Evolutionary conservation across 2,329 filamentous ascomycete genomes (phyloP), one percentile per base, ranked within the genome.

Genomic region (Cladophialophora psammophila): DNA sequence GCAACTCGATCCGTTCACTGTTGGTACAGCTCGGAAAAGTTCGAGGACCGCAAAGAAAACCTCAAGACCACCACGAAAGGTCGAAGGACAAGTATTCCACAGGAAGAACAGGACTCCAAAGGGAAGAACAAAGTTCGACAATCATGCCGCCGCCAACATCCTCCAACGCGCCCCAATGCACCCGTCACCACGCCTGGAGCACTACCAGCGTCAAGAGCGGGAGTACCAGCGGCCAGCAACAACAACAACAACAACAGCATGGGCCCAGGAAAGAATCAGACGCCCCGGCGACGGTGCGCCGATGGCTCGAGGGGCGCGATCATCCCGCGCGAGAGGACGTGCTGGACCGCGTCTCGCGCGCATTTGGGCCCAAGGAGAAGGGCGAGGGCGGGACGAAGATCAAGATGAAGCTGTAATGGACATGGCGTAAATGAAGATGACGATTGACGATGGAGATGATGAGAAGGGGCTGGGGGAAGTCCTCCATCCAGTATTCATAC

Each of bases 161-260:
- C 18, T 50, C 45, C 9, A 20, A 50, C 45, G 12, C 45, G 3
- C 20, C 18, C 45, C 20, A 26, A 26, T 26, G 18, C 1, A 3
- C 45, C 18, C 45, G 45, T 8, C n/a, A 50, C 2, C 45, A 55
- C 31, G 6, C 63, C 10, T 68, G 62, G 26, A 67, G 65, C 66
- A 68, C 52, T 5, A 58, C 60, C 53, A 65, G 62, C 54, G 62
- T 65, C 35, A 52, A 42, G 18, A 68, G 62, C 58, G 66, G 65
- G 12, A 59, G 55, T 31, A 56, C 65, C 10, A 26, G 65, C 18
- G 65, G 60, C n/a, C 42, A 40, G 8, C 13, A 12, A 15, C 13
- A 52, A 9, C 20, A 38, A 9, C 54, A 54, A 1, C 15, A 40
- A 12, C n/a, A 42, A 9, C 36, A 26, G 45, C 45, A 50, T 4